Evolutionary conservation across 345 rosid genomes (phyloP).

Genomic region (Adansonia digitata): DNA sequence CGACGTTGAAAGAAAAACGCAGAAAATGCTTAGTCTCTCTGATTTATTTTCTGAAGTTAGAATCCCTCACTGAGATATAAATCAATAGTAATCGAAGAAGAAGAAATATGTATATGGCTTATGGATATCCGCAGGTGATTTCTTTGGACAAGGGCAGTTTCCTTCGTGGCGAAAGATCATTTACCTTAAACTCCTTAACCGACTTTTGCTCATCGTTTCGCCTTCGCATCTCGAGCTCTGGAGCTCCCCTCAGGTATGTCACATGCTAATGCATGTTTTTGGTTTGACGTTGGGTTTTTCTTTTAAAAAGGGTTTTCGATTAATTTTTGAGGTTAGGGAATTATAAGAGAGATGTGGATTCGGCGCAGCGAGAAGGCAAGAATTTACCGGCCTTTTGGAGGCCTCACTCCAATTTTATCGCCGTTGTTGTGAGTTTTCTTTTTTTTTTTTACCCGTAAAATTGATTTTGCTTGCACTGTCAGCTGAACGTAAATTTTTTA

Average conservation of each 20-base stretch:
- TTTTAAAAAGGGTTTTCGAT: not conserved
- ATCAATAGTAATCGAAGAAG: not conserved
- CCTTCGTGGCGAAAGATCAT: conserved; percentile 70
- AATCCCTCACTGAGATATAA: conserved; percentile 21
- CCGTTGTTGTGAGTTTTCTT: conserved; percentile 60
- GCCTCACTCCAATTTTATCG: conserved; percentile 74
- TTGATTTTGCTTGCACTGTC: not conserved
- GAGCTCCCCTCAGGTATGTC: conserved; percentile 66
- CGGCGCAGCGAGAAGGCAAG: conserved; percentile 76
- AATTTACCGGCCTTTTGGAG: conserved; percentile 89
- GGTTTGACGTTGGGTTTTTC: not conserved
- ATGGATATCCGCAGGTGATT: conserved; percentile 99
- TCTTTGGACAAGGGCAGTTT: conserved; percentile 60
- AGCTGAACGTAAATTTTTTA: not conserved
- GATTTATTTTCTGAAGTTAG: conserved; percentile 21
- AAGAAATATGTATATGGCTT: conserved; percentile 83
- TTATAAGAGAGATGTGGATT: conserved; percentile 70
- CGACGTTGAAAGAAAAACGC: not conserved
- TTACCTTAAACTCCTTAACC: conserved; percentile 61
- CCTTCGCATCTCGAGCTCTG: conserved; percentile 90
- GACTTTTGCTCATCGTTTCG: conserved; percentile 64
- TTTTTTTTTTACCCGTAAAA: not conserved
- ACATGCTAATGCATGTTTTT: not conserved
- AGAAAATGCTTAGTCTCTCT: not conserved
- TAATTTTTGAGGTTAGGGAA: conserved; percentile 65